These are phyloP conservation scores for Ambrosia artemisiifolia DNA, from an alignment of 129 eudicot species.

Conservation along the genomic window DNA sequence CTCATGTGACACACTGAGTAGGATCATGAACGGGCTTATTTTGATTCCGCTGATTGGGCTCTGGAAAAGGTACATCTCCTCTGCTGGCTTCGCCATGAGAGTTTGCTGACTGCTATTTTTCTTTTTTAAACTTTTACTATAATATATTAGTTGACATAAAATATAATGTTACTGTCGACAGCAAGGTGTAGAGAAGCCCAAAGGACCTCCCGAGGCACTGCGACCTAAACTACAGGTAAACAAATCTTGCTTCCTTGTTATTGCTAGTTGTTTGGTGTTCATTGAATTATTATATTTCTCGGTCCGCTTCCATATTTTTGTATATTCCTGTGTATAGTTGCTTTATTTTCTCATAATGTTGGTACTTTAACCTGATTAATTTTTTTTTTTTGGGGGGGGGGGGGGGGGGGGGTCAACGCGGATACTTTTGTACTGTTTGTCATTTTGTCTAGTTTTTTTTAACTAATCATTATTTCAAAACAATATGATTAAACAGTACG, in stretches of 20 bases:
- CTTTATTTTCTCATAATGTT: too few species aligned
- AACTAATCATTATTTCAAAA: neutral
- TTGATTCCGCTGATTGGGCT: neutral
- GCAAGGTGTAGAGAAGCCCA: constrained; percentile 97
- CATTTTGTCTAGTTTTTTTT: neutral
- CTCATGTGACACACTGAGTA: constrained; percentile 17
- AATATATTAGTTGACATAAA: constrained; percentile 5
- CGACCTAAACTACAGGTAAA: constrained; percentile 94
- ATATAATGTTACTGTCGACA: constrained; percentile 30
- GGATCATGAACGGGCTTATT: constrained; percentile 74
- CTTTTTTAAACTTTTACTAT: neutral
- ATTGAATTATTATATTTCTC: neutral
- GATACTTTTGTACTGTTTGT: neutral
- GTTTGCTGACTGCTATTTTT: neutral
- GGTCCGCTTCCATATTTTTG: too few species aligned
- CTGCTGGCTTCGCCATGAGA: too few species aligned
- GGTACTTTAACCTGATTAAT: too few species aligned
- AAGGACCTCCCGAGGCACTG: constrained; percentile 97
- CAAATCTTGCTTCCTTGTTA: neutral
- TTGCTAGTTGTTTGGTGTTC: constrained; percentile 3
- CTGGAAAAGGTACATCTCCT: neutral
- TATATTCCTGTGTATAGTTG: too few species aligned
- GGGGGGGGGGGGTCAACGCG: too few species aligned
- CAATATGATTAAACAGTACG: neutral
- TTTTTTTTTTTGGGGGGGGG: too few species aligned